These are phyloP conservation scores for Arabidopsis lyrata DNA, from an alignment of 441 rosid genomes.

Conservation along the genomic window DNA sequence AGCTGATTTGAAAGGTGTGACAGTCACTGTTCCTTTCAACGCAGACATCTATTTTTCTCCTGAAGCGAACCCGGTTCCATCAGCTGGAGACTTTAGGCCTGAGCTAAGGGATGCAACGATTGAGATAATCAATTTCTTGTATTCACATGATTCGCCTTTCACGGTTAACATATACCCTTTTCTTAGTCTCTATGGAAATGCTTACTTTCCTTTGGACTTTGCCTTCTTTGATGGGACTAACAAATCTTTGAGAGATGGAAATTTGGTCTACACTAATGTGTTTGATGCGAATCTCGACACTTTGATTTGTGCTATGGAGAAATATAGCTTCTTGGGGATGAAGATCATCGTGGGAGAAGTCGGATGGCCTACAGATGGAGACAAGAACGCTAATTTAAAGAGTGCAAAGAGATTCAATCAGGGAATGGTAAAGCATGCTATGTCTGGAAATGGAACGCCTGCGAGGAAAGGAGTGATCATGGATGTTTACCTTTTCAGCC, in stretches of 20 bases:
- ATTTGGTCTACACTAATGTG: slow-evolving; percentile 53
- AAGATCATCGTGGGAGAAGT: slow-evolving; percentile 62
- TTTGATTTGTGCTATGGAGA: slow-evolving; percentile 51
- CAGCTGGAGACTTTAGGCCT: slow-evolving; percentile 62
- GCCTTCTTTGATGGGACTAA: slow-evolving; percentile 67
- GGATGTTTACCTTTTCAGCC: slow-evolving; percentile 50
- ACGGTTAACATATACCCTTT: slow-evolving; percentile 69
- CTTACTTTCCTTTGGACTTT: slow-evolving; percentile 56
- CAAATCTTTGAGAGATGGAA: slow-evolving; percentile 54
- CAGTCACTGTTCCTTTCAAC: slow-evolving; percentile 62
- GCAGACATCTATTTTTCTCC: slow-evolving; percentile 65
- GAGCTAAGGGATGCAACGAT: slow-evolving; percentile 52
- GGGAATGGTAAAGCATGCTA: slow-evolving; percentile 46
- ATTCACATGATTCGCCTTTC: slow-evolving; percentile 56
- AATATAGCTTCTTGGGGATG: slow-evolving; percentile 59
- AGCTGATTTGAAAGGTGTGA: slow-evolving; percentile 48
- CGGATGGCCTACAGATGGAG: slow-evolving; percentile 72
- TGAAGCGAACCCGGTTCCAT: slow-evolving; percentile 55
- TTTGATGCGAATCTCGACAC: slow-evolving; percentile 69
- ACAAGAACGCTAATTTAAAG: slow-evolving; percentile 44
- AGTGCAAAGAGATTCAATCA: slow-evolving; percentile 46
- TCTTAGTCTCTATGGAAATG: slow-evolving; percentile 60
- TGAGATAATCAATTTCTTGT: slow-evolving; percentile 57
- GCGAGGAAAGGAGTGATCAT: slow-evolving; percentile 44
- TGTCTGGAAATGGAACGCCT: slow-evolving; percentile 50